phyloP scores from a whole-genome alignment of 371 early-diverging fungal species.

The Lichtheimia ornata region DNA sequence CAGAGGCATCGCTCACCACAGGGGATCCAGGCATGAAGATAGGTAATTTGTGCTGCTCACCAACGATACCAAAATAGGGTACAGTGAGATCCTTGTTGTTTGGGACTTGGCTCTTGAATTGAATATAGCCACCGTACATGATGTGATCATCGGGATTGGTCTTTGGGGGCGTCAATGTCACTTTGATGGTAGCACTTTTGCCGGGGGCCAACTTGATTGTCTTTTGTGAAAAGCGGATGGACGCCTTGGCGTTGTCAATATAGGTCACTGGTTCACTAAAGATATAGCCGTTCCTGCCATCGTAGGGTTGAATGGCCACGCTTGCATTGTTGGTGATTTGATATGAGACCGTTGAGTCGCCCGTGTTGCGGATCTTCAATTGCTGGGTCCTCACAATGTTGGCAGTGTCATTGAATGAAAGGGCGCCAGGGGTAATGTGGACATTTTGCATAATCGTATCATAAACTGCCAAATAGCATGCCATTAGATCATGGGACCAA shows the following conservation, averaged over 20 bases:
- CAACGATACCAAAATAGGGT: conserved; percentile 57
- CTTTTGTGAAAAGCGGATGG: conserved; percentile 27
- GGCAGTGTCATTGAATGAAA: conserved; percentile 68
- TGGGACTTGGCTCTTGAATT: conserved; percentile 17
- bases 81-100: conserved; percentile 20
- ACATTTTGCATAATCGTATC: conserved; percentile 54
- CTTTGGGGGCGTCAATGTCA: conserved; percentile 43
- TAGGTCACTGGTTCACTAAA: conserved; percentile 17
- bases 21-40: conserved; percentile 14
- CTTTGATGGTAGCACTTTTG: conserved; percentile 31
- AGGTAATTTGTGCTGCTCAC: conserved; percentile 37
- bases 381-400: conserved; percentile 37
- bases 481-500: not conserved
- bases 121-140: conserved; percentile 34
- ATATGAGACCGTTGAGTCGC: conserved; percentile 51
- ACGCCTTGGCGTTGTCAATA: conserved; percentile 19
- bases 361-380: conserved; percentile 57
- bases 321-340: conserved; percentile 38
- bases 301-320: conserved; percentile 35
- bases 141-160: conserved; percentile 25
- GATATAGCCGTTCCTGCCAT: conserved; percentile 16
- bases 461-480: conserved; percentile 25
- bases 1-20: conserved; percentile 7
- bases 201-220: conserved; percentile 36
- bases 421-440: conserved; percentile 55